Evolutionary conservation across 192 early-diverging fungal genomes (phyloP).

Genomic region (Coemansia sp.): DNA sequence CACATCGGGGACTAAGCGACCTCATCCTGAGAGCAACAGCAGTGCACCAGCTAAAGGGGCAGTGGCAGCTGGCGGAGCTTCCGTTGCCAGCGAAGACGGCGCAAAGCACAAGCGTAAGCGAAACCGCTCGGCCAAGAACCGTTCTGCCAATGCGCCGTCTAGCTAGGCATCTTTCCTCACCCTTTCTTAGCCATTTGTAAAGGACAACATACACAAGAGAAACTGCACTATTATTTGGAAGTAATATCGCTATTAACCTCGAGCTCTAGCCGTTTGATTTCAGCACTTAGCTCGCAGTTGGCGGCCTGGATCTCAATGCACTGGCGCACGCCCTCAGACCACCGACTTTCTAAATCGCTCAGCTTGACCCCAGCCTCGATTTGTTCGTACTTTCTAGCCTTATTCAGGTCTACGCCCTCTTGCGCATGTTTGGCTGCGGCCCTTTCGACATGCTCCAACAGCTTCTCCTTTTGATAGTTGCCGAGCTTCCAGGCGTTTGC

Average conservation of each 20-base stretch:
- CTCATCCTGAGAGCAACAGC: constrained; percentile 1
- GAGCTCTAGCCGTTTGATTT: constrained; percentile 24
- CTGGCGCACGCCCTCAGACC: constrained; percentile 39
- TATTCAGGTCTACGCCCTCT: constrained; percentile 35
- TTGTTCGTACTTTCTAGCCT: constrained; percentile 47
- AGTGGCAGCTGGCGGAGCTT: neutral
- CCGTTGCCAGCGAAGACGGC: neutral
- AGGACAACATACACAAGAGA: neutral
- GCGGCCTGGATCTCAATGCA: constrained; percentile 52
- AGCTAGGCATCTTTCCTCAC: no score
- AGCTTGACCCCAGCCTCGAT: constrained; percentile 37
- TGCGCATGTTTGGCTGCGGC: constrained; percentile 17
- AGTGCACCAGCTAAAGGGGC: neutral
- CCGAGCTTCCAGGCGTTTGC: constrained; percentile 50
- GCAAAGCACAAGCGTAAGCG: constrained; percentile 26
- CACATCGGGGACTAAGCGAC: constrained; percentile 13
- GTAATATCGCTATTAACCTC: neutral
- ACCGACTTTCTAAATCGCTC: constrained; percentile 26
- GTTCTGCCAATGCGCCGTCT: neutral
- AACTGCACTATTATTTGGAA: no score
- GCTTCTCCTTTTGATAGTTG: constrained; percentile 46
- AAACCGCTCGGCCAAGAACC: constrained; percentile 12
- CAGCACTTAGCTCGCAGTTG: constrained; percentile 16
- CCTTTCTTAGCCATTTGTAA: no score
- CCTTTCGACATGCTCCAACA: constrained; percentile 28